A percentile compares a stretch with the other conserved stretches of the same genome.
Evolutionary conservation across 441 rosid species (phyloP).

Genomic region (Flueggea neowawraea): DNA sequence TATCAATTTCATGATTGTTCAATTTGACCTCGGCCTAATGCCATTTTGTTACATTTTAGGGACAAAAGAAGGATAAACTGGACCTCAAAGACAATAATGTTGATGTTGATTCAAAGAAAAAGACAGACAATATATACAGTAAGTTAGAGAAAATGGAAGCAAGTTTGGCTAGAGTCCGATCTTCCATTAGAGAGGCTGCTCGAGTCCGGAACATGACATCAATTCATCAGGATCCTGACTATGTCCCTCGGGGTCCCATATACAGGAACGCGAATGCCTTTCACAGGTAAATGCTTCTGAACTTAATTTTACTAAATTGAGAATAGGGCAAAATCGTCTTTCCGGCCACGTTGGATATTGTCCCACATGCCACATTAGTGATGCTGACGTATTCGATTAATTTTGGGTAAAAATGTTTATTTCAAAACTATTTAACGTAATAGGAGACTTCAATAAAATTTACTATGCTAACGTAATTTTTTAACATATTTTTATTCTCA

Average conservation of each 20-base stretch:
- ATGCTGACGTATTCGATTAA: too few species aligned
- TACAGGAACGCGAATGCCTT: constrained; percentile 68
- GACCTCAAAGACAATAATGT: constrained; percentile 14
- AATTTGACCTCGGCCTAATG: background rate
- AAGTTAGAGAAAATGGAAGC: constrained; percentile 44
- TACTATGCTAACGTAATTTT: too few species aligned
- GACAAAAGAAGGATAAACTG: constrained; percentile 3
- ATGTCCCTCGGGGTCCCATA: constrained; percentile 61
- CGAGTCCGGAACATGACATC: constrained; percentile 31
- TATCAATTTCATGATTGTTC: background rate
- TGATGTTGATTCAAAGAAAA: background rate
- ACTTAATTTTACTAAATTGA: too few species aligned
- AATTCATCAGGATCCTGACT: constrained; percentile 38
- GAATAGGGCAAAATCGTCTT: too few species aligned
- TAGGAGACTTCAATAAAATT: too few species aligned
- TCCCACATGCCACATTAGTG: too few species aligned
- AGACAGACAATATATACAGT: constrained; percentile 20
- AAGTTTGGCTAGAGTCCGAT: constrained; percentile 47
- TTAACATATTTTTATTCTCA: too few species aligned
- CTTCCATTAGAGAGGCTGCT: constrained; percentile 57
- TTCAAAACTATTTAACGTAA: too few species aligned
- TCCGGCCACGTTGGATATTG: too few species aligned
- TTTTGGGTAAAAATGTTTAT: too few species aligned
- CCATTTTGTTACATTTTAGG: constrained; percentile 2
- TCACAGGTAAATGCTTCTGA: constrained; percentile 38